phyloP scores from a whole-genome alignment of 306 rosid genomes.

The Rosa multiflora region DNA sequence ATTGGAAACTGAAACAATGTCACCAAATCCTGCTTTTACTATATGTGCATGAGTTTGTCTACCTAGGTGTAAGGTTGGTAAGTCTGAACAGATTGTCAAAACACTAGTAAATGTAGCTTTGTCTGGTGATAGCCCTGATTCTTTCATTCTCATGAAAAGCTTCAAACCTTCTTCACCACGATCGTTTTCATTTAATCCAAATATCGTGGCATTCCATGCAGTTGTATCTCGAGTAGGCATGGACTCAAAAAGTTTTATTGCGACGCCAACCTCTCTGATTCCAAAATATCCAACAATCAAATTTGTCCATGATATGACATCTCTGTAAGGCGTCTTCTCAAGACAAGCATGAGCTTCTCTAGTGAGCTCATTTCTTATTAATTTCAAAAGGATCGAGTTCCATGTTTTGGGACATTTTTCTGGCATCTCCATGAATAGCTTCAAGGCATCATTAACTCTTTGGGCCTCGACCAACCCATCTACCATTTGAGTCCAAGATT shows the following conservation, averaged over 20 bases:
- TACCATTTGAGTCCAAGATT: constrained; percentile 41
- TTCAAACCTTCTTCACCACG: constrained; percentile 47
- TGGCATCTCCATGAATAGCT: constrained; percentile 49
- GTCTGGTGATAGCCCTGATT: constrained; percentile 38
- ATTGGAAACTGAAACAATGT: constrained; percentile 43
- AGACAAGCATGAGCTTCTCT: constrained; percentile 46
- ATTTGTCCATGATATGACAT: constrained; percentile 51
- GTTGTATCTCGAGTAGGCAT: constrained; percentile 42
- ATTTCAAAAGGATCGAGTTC: constrained; percentile 41
- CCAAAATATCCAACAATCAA: constrained; percentile 49
- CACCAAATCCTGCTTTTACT: constrained; percentile 36
- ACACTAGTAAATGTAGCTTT: constrained; percentile 49
- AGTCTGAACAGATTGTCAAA: constrained; percentile 46
- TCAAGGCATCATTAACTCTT: constrained; percentile 40
- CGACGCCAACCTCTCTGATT: constrained; percentile 36
- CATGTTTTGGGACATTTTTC: constrained; percentile 43
- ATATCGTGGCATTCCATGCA: constrained; percentile 48
- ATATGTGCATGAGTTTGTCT: constrained; percentile 42
- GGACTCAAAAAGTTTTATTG: constrained; percentile 32
- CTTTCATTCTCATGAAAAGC: constrained; percentile 47
- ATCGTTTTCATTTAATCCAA: constrained; percentile 50
- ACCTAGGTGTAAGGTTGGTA: constrained; percentile 44
- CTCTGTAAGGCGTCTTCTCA: constrained; percentile 40
- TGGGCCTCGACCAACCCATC: constrained; percentile 36
- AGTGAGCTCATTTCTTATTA: constrained; percentile 35